phyloP scores from a whole-genome alignment of 192 early-diverging fungal genomes.

The Podila verticillata region DNA sequence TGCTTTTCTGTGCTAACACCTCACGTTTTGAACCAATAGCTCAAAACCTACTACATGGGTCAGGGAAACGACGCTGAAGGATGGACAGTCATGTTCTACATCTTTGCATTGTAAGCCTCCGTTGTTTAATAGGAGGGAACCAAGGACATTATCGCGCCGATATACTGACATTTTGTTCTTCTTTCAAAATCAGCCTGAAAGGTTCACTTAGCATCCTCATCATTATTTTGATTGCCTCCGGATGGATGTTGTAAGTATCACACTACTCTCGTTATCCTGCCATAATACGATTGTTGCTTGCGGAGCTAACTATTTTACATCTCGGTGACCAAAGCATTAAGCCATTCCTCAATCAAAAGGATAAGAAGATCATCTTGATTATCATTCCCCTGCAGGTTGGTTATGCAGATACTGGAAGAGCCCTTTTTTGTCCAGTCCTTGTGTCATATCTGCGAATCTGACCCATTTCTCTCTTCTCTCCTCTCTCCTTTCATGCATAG shows the following conservation, averaged over 20 bases:
- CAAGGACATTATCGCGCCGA: background rate
- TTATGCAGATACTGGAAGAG: background rate
- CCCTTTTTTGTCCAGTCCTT: background rate
- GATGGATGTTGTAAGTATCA: constrained; percentile 62
- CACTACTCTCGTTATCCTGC: background rate
- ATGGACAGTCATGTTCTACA: constrained; percentile 65
- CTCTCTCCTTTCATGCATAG: constrained; percentile 6
- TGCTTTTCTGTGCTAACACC: background rate
- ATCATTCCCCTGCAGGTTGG: constrained; percentile 61
- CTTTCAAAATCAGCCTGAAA: constrained; percentile 45
- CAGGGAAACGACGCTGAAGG: constrained; percentile 59
- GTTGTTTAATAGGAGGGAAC: background rate
- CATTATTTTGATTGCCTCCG: constrained; percentile 62
- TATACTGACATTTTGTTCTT: background rate
- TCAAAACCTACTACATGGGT: constrained; percentile 60
- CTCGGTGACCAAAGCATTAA: constrained; percentile 44
- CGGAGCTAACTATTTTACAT: background rate
- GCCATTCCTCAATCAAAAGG: constrained; percentile 61
- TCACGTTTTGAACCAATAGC: constrained; percentile 13
- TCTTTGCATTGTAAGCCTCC: constrained; percentile 60
- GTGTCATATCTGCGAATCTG: background rate
- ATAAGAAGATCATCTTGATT: constrained; percentile 62
- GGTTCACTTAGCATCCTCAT: constrained; percentile 63
- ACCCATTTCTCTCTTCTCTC: background rate
- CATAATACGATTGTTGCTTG: background rate